phyloP scores from a whole-genome alignment of 192 early-diverging fungal species.

The Pilaira anomala region DNA sequence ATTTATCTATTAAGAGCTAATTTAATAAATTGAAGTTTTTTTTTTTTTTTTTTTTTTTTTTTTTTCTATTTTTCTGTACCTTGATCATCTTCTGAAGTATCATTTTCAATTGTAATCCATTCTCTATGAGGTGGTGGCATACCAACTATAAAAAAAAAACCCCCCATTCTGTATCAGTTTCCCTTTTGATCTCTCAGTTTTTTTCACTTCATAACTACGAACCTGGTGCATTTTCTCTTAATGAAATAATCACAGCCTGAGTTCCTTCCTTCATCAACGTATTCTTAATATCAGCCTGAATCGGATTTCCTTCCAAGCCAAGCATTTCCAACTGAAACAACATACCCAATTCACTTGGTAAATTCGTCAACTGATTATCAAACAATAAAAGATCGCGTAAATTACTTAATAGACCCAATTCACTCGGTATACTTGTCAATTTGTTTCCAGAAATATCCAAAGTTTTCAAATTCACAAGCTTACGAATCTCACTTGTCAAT shows the following conservation, averaged over 20 bases:
- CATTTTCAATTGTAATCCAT: conserved; percentile 86
- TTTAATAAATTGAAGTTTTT: no score
- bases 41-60: no score
- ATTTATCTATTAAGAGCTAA: conserved; percentile 58
- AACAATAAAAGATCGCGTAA: conserved; percentile 84
- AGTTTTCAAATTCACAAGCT: conserved; percentile 62
- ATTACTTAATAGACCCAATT: conserved; percentile 79
- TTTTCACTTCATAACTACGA: conserved; percentile 13
- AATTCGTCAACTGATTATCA: conserved; percentile 82
- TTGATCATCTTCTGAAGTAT: conserved; percentile 50
- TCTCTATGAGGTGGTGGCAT: conserved; percentile 81
- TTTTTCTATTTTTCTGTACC: not conserved
- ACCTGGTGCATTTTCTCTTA: conserved; percentile 88
- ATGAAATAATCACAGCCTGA: conserved; percentile 72
- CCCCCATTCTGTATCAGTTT: no score
- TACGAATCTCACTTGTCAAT: conserved; percentile 68
- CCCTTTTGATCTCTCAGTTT: no score
- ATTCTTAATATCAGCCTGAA: conserved; percentile 75
- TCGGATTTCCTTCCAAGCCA: conserved; percentile 93
- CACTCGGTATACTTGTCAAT: conserved; percentile 80
- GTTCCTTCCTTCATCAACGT: conserved; percentile 88
- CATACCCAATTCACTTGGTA: conserved; percentile 87
- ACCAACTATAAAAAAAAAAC: conserved; percentile 53
- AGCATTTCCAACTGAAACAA: conserved; percentile 87
- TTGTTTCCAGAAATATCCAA: conserved; percentile 92